Evolutionary conservation across 345 rosid species (phyloP).

Genomic region (Corchorus olitorius): DNA sequence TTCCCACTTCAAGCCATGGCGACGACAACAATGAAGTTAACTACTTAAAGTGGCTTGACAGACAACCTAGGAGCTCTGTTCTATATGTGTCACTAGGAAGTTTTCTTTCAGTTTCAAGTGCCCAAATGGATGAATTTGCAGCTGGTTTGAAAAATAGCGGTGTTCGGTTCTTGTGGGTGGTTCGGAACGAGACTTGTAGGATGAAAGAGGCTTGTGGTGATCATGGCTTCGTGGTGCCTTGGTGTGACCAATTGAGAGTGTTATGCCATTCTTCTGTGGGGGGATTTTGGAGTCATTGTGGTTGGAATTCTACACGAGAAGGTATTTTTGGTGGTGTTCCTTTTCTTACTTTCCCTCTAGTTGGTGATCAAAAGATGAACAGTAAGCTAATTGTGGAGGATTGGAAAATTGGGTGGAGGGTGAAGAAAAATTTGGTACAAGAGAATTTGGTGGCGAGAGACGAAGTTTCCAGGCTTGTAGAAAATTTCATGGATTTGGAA

Average conservation of each 20-base stretch:
- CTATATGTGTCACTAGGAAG: conserved; percentile 44
- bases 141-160: conserved; percentile 33
- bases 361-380: conserved; percentile 25
- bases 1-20: not conserved
- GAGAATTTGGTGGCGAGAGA: conserved; percentile 24
- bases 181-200: conserved; percentile 11
- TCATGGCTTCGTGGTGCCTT: conserved; percentile 36
- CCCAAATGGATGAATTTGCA: conserved; percentile 38
- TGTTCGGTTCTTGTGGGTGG: conserved; percentile 42
- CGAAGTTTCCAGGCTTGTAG: conserved; percentile 26
- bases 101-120: conserved; percentile 31
- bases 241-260: conserved; percentile 41
- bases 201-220: conserved; percentile 8
- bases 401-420: conserved; percentile 42
- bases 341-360: conserved; percentile 38
- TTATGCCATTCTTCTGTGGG: conserved; percentile 34
- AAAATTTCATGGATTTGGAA: conserved; percentile 26
- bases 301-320: conserved; percentile 36
- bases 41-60: conserved; percentile 33
- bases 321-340: conserved; percentile 39
- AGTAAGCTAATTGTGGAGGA: conserved; percentile 31
- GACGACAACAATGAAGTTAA: not conserved
- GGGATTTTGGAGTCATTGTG: conserved; percentile 45
- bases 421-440: not conserved
- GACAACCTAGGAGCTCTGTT: conserved; percentile 36